phyloP scores from a whole-genome alignment of 2,329 filamentous ascomycete species.

The Fusarium transvaalense region DNA sequence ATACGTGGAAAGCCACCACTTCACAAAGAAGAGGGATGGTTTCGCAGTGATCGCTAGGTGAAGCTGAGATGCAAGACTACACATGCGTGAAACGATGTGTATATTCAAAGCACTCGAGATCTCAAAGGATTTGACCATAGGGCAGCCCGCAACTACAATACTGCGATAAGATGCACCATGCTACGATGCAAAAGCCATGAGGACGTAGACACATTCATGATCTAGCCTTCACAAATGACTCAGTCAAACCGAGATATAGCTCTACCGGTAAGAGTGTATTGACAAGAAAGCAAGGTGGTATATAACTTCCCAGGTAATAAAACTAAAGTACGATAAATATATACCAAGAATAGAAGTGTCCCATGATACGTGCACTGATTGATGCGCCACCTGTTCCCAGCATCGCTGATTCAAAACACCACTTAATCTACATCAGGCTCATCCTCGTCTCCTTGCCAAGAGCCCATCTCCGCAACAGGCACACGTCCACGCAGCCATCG shows the following conservation, averaged over 20 bases:
- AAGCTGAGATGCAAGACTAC: neutral
- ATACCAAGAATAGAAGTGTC: constrained; percentile 27
- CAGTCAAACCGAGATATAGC: neutral
- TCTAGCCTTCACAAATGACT: neutral
- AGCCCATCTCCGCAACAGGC: constrained; percentile 69
- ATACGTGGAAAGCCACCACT: neutral
- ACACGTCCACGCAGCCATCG: constrained; percentile 84
- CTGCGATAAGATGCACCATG: neutral
- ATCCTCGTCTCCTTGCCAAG: constrained; percentile 64
- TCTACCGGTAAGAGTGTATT: neutral
- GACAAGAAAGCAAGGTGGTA: constrained; percentile 31
- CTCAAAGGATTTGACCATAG: neutral
- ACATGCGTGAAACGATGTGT: neutral
- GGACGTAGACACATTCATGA: neutral
- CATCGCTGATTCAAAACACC: constrained; percentile 1
- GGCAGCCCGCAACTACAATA: neutral
- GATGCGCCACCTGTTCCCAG: neutral
- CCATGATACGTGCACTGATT: neutral
- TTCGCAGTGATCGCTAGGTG: neutral
- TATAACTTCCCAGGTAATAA: constrained; percentile 29
- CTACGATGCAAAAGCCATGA: neutral
- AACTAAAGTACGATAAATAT: constrained; percentile 29
- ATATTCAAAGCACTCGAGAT: neutral
- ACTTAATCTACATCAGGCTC: constrained; percentile 49
- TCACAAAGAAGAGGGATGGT: neutral